These are phyloP conservation scores for Melanopsichium pennsylvanicum DNA, from an alignment of 1,284 basidiomycete genomes.

Conservation along the genomic window DNA sequence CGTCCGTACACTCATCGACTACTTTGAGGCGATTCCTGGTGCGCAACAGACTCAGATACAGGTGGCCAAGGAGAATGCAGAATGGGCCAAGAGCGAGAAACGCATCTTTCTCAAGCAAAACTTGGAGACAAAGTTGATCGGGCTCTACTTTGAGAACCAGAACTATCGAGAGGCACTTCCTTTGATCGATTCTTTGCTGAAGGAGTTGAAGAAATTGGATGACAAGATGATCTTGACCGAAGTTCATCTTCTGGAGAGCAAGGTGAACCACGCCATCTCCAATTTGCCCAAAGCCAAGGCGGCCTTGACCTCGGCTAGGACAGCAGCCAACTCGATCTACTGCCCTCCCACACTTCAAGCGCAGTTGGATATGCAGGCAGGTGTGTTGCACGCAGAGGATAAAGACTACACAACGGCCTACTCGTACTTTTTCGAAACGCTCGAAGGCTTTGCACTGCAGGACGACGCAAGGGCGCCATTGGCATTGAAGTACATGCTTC, in stretches of 20 bases:
- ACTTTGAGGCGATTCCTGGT: conserved; percentile 80
- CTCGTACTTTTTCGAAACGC: conserved; percentile 97
- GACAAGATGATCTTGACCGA: conserved; percentile 98
- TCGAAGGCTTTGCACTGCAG: conserved; percentile 81
- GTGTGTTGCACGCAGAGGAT: conserved; percentile 92
- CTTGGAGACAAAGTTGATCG: conserved; percentile 87
- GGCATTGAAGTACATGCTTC: conserved; percentile 94
- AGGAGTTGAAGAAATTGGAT: conserved; percentile 89
- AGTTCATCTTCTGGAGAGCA: conserved; percentile 90
- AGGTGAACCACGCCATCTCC: conserved; percentile 88
- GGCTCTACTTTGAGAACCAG: conserved; percentile 79
- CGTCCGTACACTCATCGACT: conserved; percentile 83
- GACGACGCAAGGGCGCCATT: conserved; percentile 74
- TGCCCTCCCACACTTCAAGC: conserved; percentile 93
- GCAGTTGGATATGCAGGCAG: conserved; percentile 87
- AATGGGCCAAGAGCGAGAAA: conserved; percentile 90
- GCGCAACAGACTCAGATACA: conserved; percentile 82
- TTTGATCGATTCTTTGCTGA: conserved; percentile 83
- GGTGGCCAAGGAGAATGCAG: conserved; percentile 87
- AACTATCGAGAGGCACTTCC: conserved; percentile 81
- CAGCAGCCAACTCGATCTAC: conserved; percentile 96
- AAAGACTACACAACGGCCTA: conserved; percentile 97
- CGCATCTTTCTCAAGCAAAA: conserved; percentile 94
- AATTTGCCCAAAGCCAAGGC: conserved; percentile 95
- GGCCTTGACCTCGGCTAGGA: conserved; percentile 87